Base-by-base conservation (phyloP, 139 green algal species). In the Chlorella vulgaris region DNA sequence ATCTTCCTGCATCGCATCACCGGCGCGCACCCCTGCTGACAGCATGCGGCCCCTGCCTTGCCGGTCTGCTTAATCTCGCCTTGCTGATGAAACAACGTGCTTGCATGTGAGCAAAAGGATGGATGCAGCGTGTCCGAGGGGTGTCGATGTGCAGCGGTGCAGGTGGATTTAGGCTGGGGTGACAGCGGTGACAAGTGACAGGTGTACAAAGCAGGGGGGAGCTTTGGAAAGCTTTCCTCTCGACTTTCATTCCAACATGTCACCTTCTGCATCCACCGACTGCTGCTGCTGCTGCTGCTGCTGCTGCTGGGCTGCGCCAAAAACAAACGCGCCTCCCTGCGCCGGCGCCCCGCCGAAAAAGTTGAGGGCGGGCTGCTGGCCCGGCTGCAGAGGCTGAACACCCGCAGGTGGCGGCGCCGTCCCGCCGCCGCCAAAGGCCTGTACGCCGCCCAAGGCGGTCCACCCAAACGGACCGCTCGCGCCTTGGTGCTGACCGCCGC, bases 1-100 rank as follows among this genome's bases (percentile, higher is more conserved):
- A 86, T 86, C 31, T 42, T 86, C 21, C 51, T 86, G 74, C 82
- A 86, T 61, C 55, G 74, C 43, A 73, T 86, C 29, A 43, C 73
- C 19, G 60, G 70, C 7, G 53, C 8, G 55, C 55, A 58, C 10
- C 47, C 47, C 47, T 58, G 47, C 13, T n/a, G n/a, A n/a, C n/a
- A n/a, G n/a, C n/a, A n/a, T n/a, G n/a, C n/a, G n/a, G n/a, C n/a
- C n/a, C n/a, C n/a, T n/a, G n/a, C n/a, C n/a, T n/a, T n/a, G n/a
- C n/a, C n/a, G n/a, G n/a, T n/a, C n/a, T n/a, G n/a, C n/a, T n/a
- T n/a, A n/a, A n/a, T n/a, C n/a, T n/a, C n/a, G n/a, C n/a, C n/a
- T n/a, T n/a, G n/a, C n/a, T n/a, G n/a, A n/a, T n/a, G n/a, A n/a
- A n/a, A n/a, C n/a, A n/a, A n/a, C n/a, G n/a, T n/a, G n/a, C n/a